These are phyloP conservation scores for Cyberlindnera subsufficiens DNA, from an alignment of 805 yeast species.

Conservation along the genomic window DNA sequence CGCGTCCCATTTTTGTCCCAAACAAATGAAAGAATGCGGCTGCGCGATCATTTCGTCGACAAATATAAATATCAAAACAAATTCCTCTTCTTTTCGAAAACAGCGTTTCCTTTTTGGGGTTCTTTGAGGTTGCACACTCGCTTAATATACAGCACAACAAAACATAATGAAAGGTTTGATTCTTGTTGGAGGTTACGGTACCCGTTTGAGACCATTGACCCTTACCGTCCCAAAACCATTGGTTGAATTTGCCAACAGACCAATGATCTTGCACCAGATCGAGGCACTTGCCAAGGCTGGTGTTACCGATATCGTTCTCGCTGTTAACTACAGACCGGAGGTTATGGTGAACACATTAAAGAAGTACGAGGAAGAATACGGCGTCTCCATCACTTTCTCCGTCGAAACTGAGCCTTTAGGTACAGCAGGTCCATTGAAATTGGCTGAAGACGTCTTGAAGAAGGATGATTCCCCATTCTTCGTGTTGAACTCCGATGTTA, in stretches of 20 bases:
- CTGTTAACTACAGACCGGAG: conserved; percentile 99
- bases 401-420: conserved; percentile 99
- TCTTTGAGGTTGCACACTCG: conserved; percentile 11
- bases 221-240: conserved; percentile 93
- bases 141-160: conserved; percentile 1
- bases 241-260: conserved; percentile 98
- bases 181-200: conserved; percentile 99
- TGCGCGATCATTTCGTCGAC: not conserved
- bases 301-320: conserved; percentile 96
- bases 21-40: not conserved
- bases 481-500: conserved; percentile 96
- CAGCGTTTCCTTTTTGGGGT: not conserved
- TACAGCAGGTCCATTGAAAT: conserved; percentile 98
- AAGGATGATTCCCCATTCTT: conserved; percentile 96
- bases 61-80: conserved; percentile 2
- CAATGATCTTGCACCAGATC: conserved; percentile 98
- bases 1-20: not conserved
- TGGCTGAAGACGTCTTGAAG: conserved; percentile 88
- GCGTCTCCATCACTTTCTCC: conserved; percentile 91
- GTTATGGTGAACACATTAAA: conserved; percentile 94
- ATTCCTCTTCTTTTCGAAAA: not conserved
- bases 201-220: conserved; percentile 98
- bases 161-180: conserved; percentile 90
- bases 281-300: conserved; percentile 98
- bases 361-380: conserved; percentile 91